These are phyloP conservation scores for Crinitomyces ghanaensis DNA, from an alignment of 805 yeast genomes.

Conservation along the genomic window DNA sequence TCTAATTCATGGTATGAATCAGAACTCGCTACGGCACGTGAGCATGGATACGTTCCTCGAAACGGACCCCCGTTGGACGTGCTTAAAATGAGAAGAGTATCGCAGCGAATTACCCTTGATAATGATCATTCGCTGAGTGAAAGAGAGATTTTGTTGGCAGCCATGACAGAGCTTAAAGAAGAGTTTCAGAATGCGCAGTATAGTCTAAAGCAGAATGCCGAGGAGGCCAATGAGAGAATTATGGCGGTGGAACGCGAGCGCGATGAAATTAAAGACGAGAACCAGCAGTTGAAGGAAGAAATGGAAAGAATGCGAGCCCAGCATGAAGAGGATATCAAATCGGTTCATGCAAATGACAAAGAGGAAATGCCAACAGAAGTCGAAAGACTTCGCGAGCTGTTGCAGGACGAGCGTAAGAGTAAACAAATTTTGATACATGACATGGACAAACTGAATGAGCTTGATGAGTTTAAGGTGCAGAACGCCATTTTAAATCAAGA, in stretches of 20 bases:
- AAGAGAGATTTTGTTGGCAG: conserved; percentile 19
- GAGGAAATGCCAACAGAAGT: conserved; percentile 1
- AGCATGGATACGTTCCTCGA: conserved; percentile 19
- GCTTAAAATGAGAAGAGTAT: conserved; percentile 18
- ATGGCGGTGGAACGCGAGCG: conserved; percentile 14
- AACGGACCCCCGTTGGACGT: conserved; percentile 20
- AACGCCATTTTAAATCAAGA: conserved; percentile 17
- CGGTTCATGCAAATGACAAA: background rate
- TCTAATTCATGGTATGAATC: conserved; percentile 23
- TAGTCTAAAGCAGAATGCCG: conserved; percentile 18
- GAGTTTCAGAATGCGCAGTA: conserved; percentile 19
- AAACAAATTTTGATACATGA: conserved; percentile 6
- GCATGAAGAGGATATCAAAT: conserved; percentile 3
- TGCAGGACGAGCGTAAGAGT: conserved; percentile 6
- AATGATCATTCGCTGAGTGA: conserved; percentile 15
- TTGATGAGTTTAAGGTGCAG: conserved; percentile 12
- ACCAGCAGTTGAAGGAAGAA: too few species aligned
- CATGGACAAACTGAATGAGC: conserved; percentile 3
- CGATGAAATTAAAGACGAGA: too few species aligned
- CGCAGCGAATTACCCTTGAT: conserved; percentile 21
- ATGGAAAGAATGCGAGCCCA: too few species aligned
- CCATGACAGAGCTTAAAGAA: conserved; percentile 17
- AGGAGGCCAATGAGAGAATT: conserved; percentile 17
- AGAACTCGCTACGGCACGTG: conserved; percentile 19
- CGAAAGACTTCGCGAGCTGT: background rate